These are phyloP conservation scores for Mycena metata DNA, from an alignment of 768 basidiomycete genomes.

Conservation along the genomic window DNA sequence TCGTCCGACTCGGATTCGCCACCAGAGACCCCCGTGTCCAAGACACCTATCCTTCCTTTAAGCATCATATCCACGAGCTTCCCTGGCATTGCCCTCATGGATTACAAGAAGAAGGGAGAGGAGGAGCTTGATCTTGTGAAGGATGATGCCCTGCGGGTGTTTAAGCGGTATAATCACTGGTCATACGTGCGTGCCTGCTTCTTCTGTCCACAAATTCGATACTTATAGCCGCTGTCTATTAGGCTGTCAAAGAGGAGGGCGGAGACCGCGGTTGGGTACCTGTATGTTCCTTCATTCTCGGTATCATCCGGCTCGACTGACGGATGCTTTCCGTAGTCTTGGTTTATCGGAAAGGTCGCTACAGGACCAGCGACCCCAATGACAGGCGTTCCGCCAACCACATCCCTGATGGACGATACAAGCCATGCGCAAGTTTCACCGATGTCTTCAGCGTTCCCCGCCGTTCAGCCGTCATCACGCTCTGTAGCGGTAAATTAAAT, in stretches of 20 bases:
- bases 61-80: conserved; percentile 98
- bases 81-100: conserved; percentile 96
- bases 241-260: conserved; percentile 94
- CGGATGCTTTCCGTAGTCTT: conserved; percentile 65
- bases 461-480: conserved; percentile 53
- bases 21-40: conserved; percentile 58
- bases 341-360: conserved; percentile 93
- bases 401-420: conserved; percentile 52
- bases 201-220: conserved; percentile 24
- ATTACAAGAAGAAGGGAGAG: conserved; percentile 93
- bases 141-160: conserved; percentile 90
- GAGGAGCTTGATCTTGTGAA: conserved; percentile 93
- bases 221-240: conserved; percentile 33
- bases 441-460: conserved; percentile 87
- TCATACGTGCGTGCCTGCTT: conserved; percentile 74
- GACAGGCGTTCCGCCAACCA: conserved; percentile 49
- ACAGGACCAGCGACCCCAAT: conserved; percentile 61
- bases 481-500: conserved; percentile 45
- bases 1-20: conserved; percentile 53
- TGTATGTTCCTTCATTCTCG: conserved; percentile 55
- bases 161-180: conserved; percentile 99
- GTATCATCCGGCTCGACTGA: conserved; percentile 22
- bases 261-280: conserved; percentile 99
- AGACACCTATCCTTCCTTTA: conserved; percentile 88
- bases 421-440: conserved; percentile 75